Evolutionary conservation across 1,139 yeast species (phyloP).

Genomic region (Suhomyces wounanorum): DNA sequence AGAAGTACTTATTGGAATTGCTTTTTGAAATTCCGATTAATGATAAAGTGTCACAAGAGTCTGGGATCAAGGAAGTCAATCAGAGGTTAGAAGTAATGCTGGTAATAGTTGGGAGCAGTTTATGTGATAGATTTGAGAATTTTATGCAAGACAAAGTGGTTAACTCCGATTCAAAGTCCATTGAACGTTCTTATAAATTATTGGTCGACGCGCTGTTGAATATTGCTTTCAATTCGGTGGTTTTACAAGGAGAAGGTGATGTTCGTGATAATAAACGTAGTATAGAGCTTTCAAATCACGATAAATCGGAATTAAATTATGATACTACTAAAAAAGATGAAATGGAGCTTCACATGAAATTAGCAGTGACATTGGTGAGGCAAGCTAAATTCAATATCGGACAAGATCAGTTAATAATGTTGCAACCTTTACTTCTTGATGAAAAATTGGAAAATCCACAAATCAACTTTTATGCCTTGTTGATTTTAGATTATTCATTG

Average conservation of each 20-base stretch:
- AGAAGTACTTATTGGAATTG: constrained; percentile 38
- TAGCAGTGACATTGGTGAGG: constrained; percentile 56
- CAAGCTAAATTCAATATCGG: constrained; percentile 52
- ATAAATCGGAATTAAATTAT: neutral
- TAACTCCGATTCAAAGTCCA: constrained; percentile 19
- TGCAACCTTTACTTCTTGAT: constrained; percentile 61
- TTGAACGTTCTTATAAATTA: constrained; percentile 19
- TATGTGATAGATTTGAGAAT: constrained; percentile 43
- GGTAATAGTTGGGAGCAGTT: constrained; percentile 34
- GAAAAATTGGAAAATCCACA: constrained; percentile 40
- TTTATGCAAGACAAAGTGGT: constrained; percentile 46
- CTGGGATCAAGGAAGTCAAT: neutral
- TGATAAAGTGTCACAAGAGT: neutral
- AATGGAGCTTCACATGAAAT: constrained; percentile 39
- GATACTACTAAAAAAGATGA: constrained; percentile 7
- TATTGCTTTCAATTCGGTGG: constrained; percentile 12
- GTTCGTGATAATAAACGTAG: neutral
- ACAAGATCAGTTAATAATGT: constrained; percentile 63
- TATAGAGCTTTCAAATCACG: neutral
- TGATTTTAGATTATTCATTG: constrained; percentile 53
- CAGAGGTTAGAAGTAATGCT: constrained; percentile 33
- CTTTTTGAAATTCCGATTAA: constrained; percentile 40
- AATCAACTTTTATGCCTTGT: constrained; percentile 49
- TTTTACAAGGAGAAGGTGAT: neutral
- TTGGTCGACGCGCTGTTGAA: constrained; percentile 33